Percentiles rank a stretch among this genome's conserved stretches.
phyloP scores from a whole-genome alignment of 345 rosid genomes.

The Gynandropsis gynandra region DNA sequence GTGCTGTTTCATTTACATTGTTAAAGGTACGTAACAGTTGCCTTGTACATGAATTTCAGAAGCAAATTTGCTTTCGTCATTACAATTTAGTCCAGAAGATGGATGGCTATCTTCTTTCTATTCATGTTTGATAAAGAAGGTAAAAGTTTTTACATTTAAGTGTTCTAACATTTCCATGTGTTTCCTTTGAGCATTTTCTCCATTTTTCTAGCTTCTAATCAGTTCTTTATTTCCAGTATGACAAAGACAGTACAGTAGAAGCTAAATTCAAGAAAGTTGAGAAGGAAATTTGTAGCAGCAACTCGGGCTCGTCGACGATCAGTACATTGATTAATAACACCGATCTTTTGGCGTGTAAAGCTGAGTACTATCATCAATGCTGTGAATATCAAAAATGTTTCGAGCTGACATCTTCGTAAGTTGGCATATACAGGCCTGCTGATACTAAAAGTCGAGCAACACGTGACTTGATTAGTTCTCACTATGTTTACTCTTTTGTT shows the following conservation, averaged over 20 bases:
- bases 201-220: slow-evolving; percentile 20
- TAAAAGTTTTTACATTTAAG: slow-evolving; percentile 14
- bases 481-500: slow-evolving; percentile 17
- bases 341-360: slow-evolving; percentile 92
- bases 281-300: slow-evolving; percentile 50
- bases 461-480: slow-evolving; percentile 11
- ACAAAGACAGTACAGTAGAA: slow-evolving; percentile 71
- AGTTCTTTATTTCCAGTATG: slow-evolving; percentile 45
- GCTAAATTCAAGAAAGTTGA: slow-evolving; percentile 79
- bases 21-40: slow-evolving; percentile 5
- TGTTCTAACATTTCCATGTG: slow-evolving; percentile 11
- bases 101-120: slow-evolving; percentile 91
- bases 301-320: slow-evolving; percentile 43
- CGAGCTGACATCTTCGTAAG: slow-evolving; percentile 81
- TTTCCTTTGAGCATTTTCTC: slow-evolving; percentile 4
- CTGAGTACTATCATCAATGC: slow-evolving; percentile 92
- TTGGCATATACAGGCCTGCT: slow-evolving; percentile 18
- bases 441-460: slow-evolving; percentile 12
- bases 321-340: slow-evolving; percentile 57
- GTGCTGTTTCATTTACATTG: slow-evolving; percentile 2
- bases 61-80: slow-evolving; percentile 60
- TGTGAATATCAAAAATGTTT: slow-evolving; percentile 96
- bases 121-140: slow-evolving; percentile 92
- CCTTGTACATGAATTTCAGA: slow-evolving; percentile 35
- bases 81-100: slow-evolving; percentile 83